These are phyloP conservation scores for Kazachstania bromeliacearum DNA, from an alignment of 805 yeast genomes.

Conservation along the genomic window DNA sequence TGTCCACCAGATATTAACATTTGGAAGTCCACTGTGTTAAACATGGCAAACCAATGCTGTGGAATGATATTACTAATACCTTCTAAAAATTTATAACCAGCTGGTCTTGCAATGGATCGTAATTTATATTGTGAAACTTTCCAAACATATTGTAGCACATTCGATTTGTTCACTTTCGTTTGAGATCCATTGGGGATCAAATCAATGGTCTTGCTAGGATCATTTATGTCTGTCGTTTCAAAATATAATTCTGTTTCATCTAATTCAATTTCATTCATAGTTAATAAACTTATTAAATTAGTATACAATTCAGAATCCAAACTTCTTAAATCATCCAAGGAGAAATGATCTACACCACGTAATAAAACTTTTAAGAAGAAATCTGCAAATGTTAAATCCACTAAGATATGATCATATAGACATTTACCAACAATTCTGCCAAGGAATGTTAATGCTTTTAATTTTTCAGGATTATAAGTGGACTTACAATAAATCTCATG, in stretches of 20 bases:
- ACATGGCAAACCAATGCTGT: slow-evolving; percentile 72
- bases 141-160: slow-evolving; percentile 65
- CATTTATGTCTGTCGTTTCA: slow-evolving; percentile 45
- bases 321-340: slow-evolving; percentile 70
- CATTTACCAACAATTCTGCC: slow-evolving; percentile 88
- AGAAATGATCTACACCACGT: slow-evolving; percentile 29
- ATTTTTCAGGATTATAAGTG: slow-evolving; percentile 16
- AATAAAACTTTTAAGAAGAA: slow-evolving; percentile 71
- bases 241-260: slow-evolving; percentile 51
- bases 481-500: slow-evolving; percentile 60
- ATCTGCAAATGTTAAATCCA: slow-evolving; percentile 79
- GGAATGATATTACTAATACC: slow-evolving; percentile 66
- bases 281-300: slow-evolving; percentile 53
- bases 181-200: slow-evolving; percentile 52
- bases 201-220: slow-evolving; percentile 39
- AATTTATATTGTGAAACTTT: slow-evolving; percentile 71
- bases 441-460: slow-evolving; percentile 44
- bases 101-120: slow-evolving; percentile 29
- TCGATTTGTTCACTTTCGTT: slow-evolving; percentile 47
- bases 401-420: slow-evolving; percentile 68
- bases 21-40: slow-evolving; percentile 76
- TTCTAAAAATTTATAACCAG: slow-evolving; percentile 29
- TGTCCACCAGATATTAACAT: slow-evolving; percentile 76
- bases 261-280: slow-evolving; percentile 47
- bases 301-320: slow-evolving; percentile 60